phyloP scores from a whole-genome alignment of 2,329 filamentous ascomycete genomes.

The Torrubiella hemipterigena region DNA sequence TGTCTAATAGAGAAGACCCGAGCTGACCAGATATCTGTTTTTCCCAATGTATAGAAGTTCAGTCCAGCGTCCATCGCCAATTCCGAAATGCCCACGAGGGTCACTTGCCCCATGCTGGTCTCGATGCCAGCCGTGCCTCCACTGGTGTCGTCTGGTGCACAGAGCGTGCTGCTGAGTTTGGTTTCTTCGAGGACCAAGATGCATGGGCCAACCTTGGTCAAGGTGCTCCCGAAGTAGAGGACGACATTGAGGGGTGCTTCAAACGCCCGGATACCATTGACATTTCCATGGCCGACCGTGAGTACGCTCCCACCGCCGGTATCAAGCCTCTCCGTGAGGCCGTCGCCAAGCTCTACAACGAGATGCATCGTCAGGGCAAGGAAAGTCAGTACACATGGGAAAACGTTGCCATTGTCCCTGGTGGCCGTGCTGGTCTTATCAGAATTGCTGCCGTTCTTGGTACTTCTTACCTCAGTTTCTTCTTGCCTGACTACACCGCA shows the following conservation, averaged over 20 bases:
- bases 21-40: background rate
- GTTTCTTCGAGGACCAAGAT: conserved; percentile 70
- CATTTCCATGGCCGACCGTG: conserved; percentile 64
- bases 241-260: conserved; percentile 85
- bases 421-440: conserved; percentile 84
- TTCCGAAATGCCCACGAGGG: conserved; percentile 87
- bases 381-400: conserved; percentile 89
- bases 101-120: conserved; percentile 79
- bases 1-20: no score
- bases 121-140: conserved; percentile 76
- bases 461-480: conserved; percentile 87
- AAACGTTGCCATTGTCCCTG: conserved; percentile 93
- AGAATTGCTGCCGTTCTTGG: conserved; percentile 89
- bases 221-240: conserved; percentile 86
- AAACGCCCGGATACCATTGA: conserved; percentile 68
- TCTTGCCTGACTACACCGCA: conserved; percentile 89
- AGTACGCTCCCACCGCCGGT: conserved; percentile 89
- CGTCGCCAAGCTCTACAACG: conserved; percentile 86
- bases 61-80: conserved; percentile 75
- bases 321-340: conserved; percentile 85
- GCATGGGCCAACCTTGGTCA: conserved; percentile 90
- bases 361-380: conserved; percentile 79
- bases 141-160: conserved; percentile 94
- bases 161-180: conserved; percentile 78
- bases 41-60: conserved; percentile 50